Evolutionary conservation across 495 filamentous ascomycete species (phyloP), one percentile per base, ranked within the genome.

Genomic region (Chaetomium tenue): DNA sequence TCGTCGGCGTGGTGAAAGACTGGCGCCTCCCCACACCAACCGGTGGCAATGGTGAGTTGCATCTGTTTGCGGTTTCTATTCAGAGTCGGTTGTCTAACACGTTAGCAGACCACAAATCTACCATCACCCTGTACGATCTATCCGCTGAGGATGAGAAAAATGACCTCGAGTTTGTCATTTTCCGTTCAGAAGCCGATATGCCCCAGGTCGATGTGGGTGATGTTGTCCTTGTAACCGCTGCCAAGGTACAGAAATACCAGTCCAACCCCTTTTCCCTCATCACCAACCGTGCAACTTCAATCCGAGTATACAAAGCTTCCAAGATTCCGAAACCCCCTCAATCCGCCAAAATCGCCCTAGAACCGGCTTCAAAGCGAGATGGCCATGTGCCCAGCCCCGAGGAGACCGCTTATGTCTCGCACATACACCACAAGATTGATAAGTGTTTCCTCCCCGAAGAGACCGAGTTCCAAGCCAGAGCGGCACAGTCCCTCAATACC

Each of bases 1-100:
- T 84, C 39, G 74, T 84, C 30, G 83, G 83, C 28, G 52, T 84
- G 23, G 75, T 83, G 0, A 80, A 71, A 46, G 85, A 88, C 55
- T 76, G 72, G 53, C 77, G 75, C 44, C 65, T 71, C 6, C 80
- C 83, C 2, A 75, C 74, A 0, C 30, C 70, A 7, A 82, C 81
- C 18, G 68, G 33, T n/a, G 73, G 77, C 57, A 60, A 28, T 7
- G 81, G 82, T 81, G 76, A 63, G 77, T 18, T 22, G 42, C 16
- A 7, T 20, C 13, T 5, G 15, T 13, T 15, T 26, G 28, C 5
- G 8, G n/a, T 37, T 0, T 2, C 13, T 1, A 28, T n/a, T 56
- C n/a, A n/a, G 13, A 5, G 39, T 0, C 15, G 3, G 1, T 15
- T 25, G 5, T 37, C 65, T 71, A 48, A 70, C 64, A 46, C 60